Evolutionary conservation across 192 early-diverging fungal genomes (phyloP), one percentile per base, ranked within the genome.

Genomic region (Backusella macrospora): DNA sequence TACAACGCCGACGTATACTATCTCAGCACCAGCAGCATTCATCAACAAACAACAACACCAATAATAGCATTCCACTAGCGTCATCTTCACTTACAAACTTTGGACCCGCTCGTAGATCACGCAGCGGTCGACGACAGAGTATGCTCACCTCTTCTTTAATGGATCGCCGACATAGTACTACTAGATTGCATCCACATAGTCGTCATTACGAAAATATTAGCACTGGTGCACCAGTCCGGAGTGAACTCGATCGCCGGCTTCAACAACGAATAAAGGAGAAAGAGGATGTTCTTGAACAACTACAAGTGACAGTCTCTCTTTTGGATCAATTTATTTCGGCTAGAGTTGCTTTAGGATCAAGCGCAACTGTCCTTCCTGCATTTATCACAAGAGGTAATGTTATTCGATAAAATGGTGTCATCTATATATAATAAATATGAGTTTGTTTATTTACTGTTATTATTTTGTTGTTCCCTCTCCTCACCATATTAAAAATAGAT

Each of bases 291-390:
- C 44, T 74, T 40, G 73, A 65, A 38, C 73, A 74, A 9, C 7
- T 74, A 21, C 42, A 74, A 34, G 39, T 74, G 18, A 74, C 73
- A 16, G 73, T 67, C 1, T 67, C 73, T 10, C 38, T 74, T n/a
- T 62, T 74, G 16, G 73, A 74, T 46, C 64, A 74, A 52, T 74
- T 74, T 23, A 39, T 74, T 12, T 66, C 64, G 21, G 73, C 73
- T 21, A 62, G 73, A 40, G 23, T 65, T 4, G 65, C 64, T 16
- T 45, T 67, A 26, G 73, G 73, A 9, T 49, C 63, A 18, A 45
- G 66, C 29, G 38, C 39, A 2, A 65, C 49, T 38, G 26, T 47
- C 21, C 38, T 74, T 6, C 73, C 73, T 15, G 26, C 64, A 21
- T 74, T 74, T 52, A 65, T 74, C 5, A 74, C 65, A 14, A 34